phyloP scores from a whole-genome alignment of 768 basidiomycete species.

The Collybia nuda region DNA sequence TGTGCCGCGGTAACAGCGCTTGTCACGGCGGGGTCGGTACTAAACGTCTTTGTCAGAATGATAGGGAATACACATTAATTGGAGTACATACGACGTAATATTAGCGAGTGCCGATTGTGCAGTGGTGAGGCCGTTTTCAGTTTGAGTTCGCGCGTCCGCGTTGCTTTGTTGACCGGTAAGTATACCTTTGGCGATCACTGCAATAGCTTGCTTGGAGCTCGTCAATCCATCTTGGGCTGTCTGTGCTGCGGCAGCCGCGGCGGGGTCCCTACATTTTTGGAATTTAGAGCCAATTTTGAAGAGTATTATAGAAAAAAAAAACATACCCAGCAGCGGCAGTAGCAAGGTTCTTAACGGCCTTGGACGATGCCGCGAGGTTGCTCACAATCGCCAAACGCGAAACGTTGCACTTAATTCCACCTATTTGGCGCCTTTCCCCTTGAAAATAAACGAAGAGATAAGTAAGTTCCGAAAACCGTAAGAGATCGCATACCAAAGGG shows the following conservation, averaged over 20 bases:
- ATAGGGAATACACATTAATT: not conserved
- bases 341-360: slow-evolving; percentile 11
- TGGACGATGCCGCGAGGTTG: slow-evolving; percentile 10
- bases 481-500: not conserved
- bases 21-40: slow-evolving; percentile 20
- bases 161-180: slow-evolving; percentile 15
- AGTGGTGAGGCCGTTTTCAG: slow-evolving; percentile 16
- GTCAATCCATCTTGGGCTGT: slow-evolving; percentile 19
- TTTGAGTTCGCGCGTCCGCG: slow-evolving; percentile 20
- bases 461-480: not conserved
- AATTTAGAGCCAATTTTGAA: too few species aligned
- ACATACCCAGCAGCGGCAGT: slow-evolving; percentile 15
- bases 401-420: slow-evolving; percentile 15
- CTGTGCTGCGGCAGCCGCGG: slow-evolving; percentile 17
- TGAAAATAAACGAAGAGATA: not conserved
- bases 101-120: slow-evolving; percentile 18
- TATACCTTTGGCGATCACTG: slow-evolving; percentile 20
- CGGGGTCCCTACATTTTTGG: slow-evolving; percentile 15
- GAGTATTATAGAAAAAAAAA: not conserved
- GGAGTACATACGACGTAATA: slow-evolving; percentile 20
- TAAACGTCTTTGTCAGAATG: slow-evolving; percentile 1
- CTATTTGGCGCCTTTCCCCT: slow-evolving; percentile 14
- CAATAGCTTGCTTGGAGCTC: slow-evolving; percentile 21
- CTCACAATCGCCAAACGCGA: slow-evolving; percentile 12
- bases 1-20: slow-evolving; percentile 15